Base-by-base conservation (phyloP, 2,329 filamentous ascomycete species). In the Talaromyces sp. region DNA sequence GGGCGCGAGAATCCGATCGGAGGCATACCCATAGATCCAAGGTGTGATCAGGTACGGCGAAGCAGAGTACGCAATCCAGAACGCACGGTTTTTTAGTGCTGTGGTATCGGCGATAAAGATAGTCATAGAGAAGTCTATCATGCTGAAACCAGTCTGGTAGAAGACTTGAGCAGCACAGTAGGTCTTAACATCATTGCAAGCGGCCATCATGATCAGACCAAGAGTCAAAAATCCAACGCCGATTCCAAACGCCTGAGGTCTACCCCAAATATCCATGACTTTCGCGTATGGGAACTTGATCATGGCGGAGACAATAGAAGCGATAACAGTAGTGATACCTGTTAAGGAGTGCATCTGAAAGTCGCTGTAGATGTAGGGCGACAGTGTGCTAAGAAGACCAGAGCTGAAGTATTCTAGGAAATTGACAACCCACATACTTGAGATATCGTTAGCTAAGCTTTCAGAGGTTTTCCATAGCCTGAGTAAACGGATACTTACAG, bases 81-180 rank as follows among this genome's bases (percentile, higher is more conserved):
- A 77, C 19, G 80, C 81, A 60, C 85, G 76, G 58, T 86, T 85
- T 43, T 77, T 78, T 39, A 88, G 73, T 1, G 77, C 76, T 0
- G 85, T 83, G 0, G 83, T 86, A 61, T 88, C 86, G 20, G 85
- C 82, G 47, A 85, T 78, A 62, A 87, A 82, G 37, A 88, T 77
- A 40, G 76, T 77, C 1, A 86, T 67, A 30, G 78, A 80, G 56
- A 83, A 84, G 29, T 75, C 74, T 10, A 86, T 72, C 3, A 80
- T 81, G 30, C 79, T 75, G 50, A 75, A 65, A 2, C 86, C 85
- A 22, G 86, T 77, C 63, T 77, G 79, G 64, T 84, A 87, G 54
- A 88, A 82, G 2, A 86, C 82, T 57, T 78, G 79, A 2, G 83
- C 85, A 2, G 85, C 85, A 27, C 82, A 80, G 65, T 86, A 89